Conservation (phyloP, 2,329 filamentous ascomycete species). For the Dothiorella sarmentorum region DNA sequence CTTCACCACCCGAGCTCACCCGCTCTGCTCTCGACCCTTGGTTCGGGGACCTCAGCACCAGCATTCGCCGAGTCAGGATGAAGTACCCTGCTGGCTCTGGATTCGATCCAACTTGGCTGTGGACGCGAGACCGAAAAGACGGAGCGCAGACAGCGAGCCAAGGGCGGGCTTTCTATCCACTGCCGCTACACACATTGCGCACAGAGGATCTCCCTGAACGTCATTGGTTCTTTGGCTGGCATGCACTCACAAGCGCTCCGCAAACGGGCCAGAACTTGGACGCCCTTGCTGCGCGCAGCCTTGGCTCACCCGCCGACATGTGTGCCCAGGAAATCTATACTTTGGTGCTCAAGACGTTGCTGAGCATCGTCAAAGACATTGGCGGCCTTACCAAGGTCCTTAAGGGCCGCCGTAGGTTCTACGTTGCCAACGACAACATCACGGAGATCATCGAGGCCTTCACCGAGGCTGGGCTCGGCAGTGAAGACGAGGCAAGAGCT, state of each 20-base stretch:
- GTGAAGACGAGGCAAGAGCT: background rate
- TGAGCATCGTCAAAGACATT: background rate
- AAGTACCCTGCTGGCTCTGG: background rate
- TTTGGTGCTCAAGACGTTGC: background rate
- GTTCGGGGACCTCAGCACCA: background rate
- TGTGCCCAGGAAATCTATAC: background rate
- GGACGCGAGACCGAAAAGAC: background rate
- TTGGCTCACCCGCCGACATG: too few relatives aligned
- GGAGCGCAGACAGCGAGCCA: background rate
- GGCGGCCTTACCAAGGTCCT: background rate
- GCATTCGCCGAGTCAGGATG: background rate
- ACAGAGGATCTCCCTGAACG: background rate
- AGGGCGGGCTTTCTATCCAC: fast-evolving
- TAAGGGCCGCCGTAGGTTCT: background rate
- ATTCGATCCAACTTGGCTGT: background rate
- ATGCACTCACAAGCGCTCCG: background rate
- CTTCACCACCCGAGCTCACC: background rate
- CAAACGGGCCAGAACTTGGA: background rate
- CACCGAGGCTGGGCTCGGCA: background rate
- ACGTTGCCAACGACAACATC: background rate
- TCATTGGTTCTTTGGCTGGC: background rate
- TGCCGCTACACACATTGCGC: too few relatives aligned
- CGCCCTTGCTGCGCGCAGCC: background rate
- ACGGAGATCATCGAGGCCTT: background rate
- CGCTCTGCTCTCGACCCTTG: background rate